Base-by-base conservation (phyloP, 108 stramenopile species). In the Nannochloropsis oceanica region DNA sequence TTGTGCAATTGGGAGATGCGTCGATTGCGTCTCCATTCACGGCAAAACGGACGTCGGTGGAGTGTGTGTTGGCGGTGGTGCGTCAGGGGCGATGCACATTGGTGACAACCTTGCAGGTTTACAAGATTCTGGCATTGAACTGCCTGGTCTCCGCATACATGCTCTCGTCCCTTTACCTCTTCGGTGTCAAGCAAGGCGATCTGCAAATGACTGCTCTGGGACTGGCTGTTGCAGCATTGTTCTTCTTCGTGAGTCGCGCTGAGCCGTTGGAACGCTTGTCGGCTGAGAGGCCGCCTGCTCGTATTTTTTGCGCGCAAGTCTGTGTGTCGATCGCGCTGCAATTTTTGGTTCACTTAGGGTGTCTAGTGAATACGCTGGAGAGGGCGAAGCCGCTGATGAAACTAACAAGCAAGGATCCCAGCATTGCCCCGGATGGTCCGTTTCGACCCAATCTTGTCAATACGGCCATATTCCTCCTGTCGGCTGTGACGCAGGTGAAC, bases 1-100 rank as follows among this genome's bases (percentile, higher is more conserved):
- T 91, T 20, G 92, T 90, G 25, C 90, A 93, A 50, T 92, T 99
- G 59, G 97, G 99, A 12, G 97, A 99, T 91, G 99, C 99, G 18
- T 96, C 95, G 13, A 94, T 98, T 25, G 99, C 97, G 25, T 95
- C 97, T 20, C 99, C 99, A 0, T 99, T 99, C 88, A 98, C 99
- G 8, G 93, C 95, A 42, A 92, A 94, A 26, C 90, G 92, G 13
- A 95, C 95, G 12, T 87, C 86, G 27, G 18, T 84, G 27, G 87
- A 87, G 34, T 81, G 86, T 43, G 91, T 91, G 84, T 84, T 91
- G 20, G 81, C 91, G 26, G 43, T 91, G 14, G 27, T 91, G 11
- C 83, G 90, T 18, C 91, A 91, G 85, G 91, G 91, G 13, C 89
- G 91, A 42, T 91, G 91, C 83, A 91, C 91, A 12, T 85, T 91